Conservation (phyloP, 2,329 filamentous ascomycete genomes). For the Mollisiaceae sp. region DNA sequence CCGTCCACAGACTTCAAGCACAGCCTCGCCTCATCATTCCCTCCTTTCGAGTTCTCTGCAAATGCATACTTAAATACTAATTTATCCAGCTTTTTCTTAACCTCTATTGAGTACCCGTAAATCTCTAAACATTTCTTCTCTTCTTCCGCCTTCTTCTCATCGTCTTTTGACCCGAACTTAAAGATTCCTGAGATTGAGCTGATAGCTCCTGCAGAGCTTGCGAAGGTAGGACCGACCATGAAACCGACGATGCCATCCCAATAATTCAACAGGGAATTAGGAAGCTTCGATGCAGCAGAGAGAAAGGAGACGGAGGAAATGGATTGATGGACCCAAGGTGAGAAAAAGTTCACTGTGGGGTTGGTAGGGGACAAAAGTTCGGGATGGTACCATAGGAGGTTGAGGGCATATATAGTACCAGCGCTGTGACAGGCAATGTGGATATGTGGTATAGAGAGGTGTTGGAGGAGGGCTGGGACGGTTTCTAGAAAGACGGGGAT, state of each 20-base stretch:
- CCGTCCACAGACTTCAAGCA: conserved; percentile 36
- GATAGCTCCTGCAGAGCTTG: conserved; percentile 24
- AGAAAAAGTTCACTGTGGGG: conserved; percentile 42
- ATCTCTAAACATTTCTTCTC: conserved; percentile 23
- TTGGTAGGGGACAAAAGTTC: conserved; percentile 41
- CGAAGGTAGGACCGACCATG: conserved; percentile 41
- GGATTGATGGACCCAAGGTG: conserved; percentile 48
- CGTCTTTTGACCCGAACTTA: conserved; percentile 4
- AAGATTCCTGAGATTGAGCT: conserved; percentile 19
- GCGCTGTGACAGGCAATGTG: conserved; percentile 48
- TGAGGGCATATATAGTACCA: conserved; percentile 50
- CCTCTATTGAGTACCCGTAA: conserved; percentile 30
- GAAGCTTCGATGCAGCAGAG: conserved; percentile 28
- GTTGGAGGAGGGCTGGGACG: conserved; percentile 46
- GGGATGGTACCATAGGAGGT: conserved; percentile 45
- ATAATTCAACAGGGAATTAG: conserved; percentile 39
- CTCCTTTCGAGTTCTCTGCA: conserved; percentile 36
- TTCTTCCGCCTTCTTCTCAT: conserved; percentile 18
- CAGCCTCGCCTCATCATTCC: conserved; percentile 39
- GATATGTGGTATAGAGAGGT: conserved; percentile 46
- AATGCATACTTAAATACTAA: conserved; percentile 31
- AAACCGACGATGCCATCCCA: conserved; percentile 43
- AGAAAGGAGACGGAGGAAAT: conserved; percentile 25
- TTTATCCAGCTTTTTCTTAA: conserved; percentile 26
- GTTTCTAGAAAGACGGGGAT: conserved; percentile 49